These are phyloP conservation scores for Prunus mongolica DNA, from an alignment of 306 rosid species.

Conservation along the genomic window DNA sequence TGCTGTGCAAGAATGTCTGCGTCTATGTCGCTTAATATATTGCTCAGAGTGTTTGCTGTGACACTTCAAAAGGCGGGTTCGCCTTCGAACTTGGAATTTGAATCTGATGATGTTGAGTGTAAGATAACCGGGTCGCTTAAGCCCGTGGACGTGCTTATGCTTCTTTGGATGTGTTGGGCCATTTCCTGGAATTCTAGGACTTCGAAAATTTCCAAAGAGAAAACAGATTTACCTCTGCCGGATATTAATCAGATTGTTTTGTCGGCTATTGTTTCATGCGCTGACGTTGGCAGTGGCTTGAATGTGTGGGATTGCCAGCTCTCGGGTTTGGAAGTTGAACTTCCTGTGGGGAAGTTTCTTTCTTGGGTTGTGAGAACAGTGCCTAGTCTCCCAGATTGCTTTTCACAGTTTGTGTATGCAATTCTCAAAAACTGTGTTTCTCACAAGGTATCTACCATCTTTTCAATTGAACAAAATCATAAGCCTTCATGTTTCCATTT, in stretches of 20 bases:
- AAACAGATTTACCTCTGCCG: constrained; percentile 37
- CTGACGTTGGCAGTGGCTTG: constrained; percentile 34
- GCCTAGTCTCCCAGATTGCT: constrained; percentile 67
- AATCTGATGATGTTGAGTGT: constrained; percentile 52
- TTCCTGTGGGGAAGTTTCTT: constrained; percentile 66
- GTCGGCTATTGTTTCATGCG: constrained; percentile 53
- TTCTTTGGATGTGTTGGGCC: constrained; percentile 75
- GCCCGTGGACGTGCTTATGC: constrained; percentile 52
- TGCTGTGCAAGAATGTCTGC: constrained; percentile 64
- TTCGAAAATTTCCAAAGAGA: constrained; percentile 24
- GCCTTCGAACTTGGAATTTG: constrained; percentile 51
- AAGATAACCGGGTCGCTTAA: constrained; percentile 59
- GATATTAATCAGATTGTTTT: constrained; percentile 64
- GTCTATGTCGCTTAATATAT: constrained; percentile 46
- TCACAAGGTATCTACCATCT: constrained; percentile 43
- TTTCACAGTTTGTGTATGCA: constrained; percentile 52
- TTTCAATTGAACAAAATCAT: constrained; percentile 2
- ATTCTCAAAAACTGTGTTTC: constrained; percentile 40
- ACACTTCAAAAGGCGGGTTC: constrained; percentile 22
- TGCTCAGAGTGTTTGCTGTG: constrained; percentile 48
- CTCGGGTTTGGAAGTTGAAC: constrained; percentile 48
- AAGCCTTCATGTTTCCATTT: constrained; percentile 1
- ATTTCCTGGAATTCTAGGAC: constrained; percentile 55
- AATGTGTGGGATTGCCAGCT: constrained; percentile 58
- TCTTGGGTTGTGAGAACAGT: constrained; percentile 68